These are phyloP conservation scores for Pistacia vera DNA, from an alignment of 345 rosid species.

Conservation along the genomic window DNA sequence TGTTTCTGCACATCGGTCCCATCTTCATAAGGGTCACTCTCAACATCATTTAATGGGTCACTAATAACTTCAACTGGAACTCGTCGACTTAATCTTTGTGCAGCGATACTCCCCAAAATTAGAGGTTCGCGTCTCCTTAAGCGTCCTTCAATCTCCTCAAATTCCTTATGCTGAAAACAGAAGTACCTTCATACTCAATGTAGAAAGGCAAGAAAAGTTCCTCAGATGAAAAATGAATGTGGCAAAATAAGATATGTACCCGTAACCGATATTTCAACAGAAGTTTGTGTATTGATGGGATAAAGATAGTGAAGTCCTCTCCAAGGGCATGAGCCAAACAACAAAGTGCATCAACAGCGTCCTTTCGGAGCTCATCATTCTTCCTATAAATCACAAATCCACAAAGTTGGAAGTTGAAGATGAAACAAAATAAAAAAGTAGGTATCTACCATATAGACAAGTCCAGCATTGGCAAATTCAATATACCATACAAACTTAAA, in stretches of 20 bases:
- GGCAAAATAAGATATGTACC: constrained; percentile 40
- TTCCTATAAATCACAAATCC: constrained; percentile 49
- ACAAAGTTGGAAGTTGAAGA: neutral
- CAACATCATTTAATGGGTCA: constrained; percentile 81
- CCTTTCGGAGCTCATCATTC: constrained; percentile 87
- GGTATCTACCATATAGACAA: neutral
- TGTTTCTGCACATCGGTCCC: constrained; percentile 62
- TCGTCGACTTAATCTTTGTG: constrained; percentile 76
- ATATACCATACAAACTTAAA: neutral
- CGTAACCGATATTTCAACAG: constrained; percentile 66
- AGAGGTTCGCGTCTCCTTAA: constrained; percentile 81
- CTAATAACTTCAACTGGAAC: constrained; percentile 85
- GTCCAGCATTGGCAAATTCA: neutral
- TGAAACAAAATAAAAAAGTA: neutral
- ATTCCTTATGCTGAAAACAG: constrained; percentile 86
- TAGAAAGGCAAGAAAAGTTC: neutral
- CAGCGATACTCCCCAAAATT: constrained; percentile 77
- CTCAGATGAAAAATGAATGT: neutral
- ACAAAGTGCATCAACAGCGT: constrained; percentile 97
- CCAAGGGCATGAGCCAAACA: constrained; percentile 98
- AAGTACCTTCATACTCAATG: constrained; percentile 10
- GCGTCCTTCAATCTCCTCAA: constrained; percentile 90
- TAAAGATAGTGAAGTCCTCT: constrained; percentile 93
- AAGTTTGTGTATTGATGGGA: constrained; percentile 92
- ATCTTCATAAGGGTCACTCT: constrained; percentile 85